Conservation (phyloP, 2,329 filamentous ascomycete genomes). For the Aspergillus ochraceus region DNA sequence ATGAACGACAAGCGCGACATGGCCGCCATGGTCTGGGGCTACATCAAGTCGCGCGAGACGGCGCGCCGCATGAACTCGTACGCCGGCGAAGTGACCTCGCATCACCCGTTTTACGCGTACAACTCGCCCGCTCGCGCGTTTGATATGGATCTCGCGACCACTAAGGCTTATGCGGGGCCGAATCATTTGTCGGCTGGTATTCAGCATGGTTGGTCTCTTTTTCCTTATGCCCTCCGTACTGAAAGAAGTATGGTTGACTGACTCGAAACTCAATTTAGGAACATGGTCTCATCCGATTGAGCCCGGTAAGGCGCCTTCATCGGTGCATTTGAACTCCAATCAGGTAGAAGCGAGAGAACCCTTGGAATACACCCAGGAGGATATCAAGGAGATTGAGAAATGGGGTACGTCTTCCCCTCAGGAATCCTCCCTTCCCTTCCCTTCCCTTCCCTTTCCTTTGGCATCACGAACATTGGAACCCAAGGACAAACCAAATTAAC, state of each 20-base stretch:
- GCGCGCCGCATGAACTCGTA: slow-evolving; percentile 76
- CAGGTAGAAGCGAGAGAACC: slow-evolving; percentile 60
- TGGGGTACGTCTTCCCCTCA: slow-evolving; percentile 43
- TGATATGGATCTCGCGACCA: slow-evolving; percentile 74
- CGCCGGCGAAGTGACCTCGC: slow-evolving; percentile 66
- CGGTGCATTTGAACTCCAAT: slow-evolving; percentile 63
- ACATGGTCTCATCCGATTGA: slow-evolving; percentile 66
- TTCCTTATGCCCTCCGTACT: no score
- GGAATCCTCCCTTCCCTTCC: no score
- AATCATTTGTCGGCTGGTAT: slow-evolving; percentile 71
- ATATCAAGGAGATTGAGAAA: slow-evolving; percentile 63
- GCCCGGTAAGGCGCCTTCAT: slow-evolving; percentile 52
- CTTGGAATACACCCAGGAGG: slow-evolving; percentile 62
- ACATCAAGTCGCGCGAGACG: slow-evolving; percentile 79
- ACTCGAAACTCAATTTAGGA: slow-evolving; percentile 15
- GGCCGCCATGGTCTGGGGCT: slow-evolving; percentile 81
- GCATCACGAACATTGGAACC: no score
- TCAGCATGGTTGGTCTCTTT: slow-evolving; percentile 61
- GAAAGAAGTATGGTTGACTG: not conserved
- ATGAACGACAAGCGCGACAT: slow-evolving; percentile 86
- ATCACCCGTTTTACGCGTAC: slow-evolving; percentile 72
- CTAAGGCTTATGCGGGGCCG: slow-evolving; percentile 72
- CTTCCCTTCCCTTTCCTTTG: not conserved
- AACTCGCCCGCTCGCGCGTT: slow-evolving; percentile 68
- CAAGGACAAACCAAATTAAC: not conserved